Evolutionary conservation across 805 yeast species (phyloP).

Genomic region (Kazachstania psychrophila): DNA sequence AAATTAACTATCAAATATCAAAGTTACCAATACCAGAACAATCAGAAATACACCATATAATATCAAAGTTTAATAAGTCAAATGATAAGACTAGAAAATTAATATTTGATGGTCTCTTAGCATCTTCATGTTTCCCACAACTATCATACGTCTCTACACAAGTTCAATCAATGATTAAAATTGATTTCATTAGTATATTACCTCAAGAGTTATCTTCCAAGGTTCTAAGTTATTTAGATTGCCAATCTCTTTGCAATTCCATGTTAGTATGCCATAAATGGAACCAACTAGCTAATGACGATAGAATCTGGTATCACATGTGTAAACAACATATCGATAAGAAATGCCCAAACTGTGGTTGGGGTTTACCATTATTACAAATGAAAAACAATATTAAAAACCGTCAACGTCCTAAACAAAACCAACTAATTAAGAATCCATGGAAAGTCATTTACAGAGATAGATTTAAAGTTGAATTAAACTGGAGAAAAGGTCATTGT

Average conservation of each 20-base stretch:
- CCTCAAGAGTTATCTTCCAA: slow-evolving; percentile 83
- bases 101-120: slow-evolving; percentile 71
- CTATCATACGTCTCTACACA: slow-evolving; percentile 77
- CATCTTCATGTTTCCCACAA: slow-evolving; percentile 94
- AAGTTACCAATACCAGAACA: slow-evolving; percentile 56
- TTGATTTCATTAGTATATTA: slow-evolving; percentile 77
- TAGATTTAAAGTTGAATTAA: slow-evolving; percentile 80
- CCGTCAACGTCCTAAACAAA: neutral
- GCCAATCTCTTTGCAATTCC: slow-evolving; percentile 86
- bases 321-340: slow-evolving; percentile 97
- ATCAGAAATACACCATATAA: slow-evolving; percentile 68
- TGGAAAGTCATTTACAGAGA: slow-evolving; percentile 95
- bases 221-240: slow-evolving; percentile 80
- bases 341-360: slow-evolving; percentile 96
- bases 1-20: slow-evolving; percentile 25
- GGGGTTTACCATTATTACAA: slow-evolving; percentile 95
- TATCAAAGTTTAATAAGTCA: slow-evolving; percentile 67
- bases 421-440: slow-evolving; percentile 47
- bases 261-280: slow-evolving; percentile 86
- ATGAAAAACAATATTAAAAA: slow-evolving; percentile 55
- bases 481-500: slow-evolving; percentile 85
- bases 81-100: slow-evolving; percentile 67
- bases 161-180: slow-evolving; percentile 67
- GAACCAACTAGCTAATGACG: slow-evolving; percentile 89
- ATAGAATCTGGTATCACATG: slow-evolving; percentile 95